Percentiles rank a stretch among this genome's conserved stretches.
phyloP scores from a whole-genome alignment of 1,284 basidiomycete species.

The Ceratobasidium sp. region DNA sequence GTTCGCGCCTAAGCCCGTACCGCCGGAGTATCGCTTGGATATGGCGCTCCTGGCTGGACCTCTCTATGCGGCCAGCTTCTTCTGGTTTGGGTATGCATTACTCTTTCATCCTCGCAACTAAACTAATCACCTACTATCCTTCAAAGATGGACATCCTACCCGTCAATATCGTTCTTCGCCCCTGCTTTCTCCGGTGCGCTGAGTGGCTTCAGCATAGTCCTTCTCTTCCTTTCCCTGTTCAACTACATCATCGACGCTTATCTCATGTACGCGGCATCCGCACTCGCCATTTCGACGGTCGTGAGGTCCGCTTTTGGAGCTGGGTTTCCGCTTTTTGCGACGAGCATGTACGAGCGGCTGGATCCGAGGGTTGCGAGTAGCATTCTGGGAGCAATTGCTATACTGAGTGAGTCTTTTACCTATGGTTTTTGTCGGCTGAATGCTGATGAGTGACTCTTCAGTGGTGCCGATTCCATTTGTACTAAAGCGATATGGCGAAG shows the following conservation, averaged over 20 bases:
- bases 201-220: conserved; percentile 58
- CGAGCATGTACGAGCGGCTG: conserved; percentile 60
- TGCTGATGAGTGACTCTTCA: background rate
- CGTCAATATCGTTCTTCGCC: conserved; percentile 57
- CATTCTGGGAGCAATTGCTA: conserved; percentile 54
- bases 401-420: conserved; percentile 39
- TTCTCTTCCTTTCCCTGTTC: conserved; percentile 59
- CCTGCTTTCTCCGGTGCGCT: conserved; percentile 58
- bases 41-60: conserved; percentile 51
- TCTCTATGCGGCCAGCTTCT: conserved; percentile 55
- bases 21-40: conserved; percentile 53
- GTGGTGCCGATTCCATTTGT: conserved; percentile 47
- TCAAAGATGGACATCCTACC: conserved; percentile 58
- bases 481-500: conserved; percentile 42
- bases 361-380: conserved; percentile 58
- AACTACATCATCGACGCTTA: conserved; percentile 63
- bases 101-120: conserved; percentile 52
- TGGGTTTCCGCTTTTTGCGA: conserved; percentile 59
- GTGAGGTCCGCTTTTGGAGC: conserved; percentile 60
- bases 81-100: conserved; percentile 55
- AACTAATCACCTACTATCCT: conserved; percentile 50
- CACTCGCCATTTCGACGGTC: conserved; percentile 61
- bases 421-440: conserved; percentile 9
- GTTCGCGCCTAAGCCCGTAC: conserved; percentile 46
- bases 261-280: conserved; percentile 60